phyloP scores from a whole-genome alignment of 768 basidiomycete species.

The Lentinula aciculospora region DNA sequence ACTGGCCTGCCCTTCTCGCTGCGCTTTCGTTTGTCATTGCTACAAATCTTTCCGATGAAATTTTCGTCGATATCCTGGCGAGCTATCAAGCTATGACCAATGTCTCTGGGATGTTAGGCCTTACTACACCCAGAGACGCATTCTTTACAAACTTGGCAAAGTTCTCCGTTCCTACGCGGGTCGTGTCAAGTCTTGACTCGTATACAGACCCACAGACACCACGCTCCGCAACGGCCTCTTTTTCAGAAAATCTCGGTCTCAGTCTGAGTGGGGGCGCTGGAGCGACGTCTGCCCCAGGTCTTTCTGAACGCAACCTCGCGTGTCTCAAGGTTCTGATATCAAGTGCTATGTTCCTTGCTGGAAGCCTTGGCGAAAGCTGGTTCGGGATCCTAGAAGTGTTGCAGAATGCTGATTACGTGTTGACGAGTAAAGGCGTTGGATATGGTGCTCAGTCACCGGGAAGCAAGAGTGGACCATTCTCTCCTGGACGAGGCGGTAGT shows the following conservation, averaged over 20 bases:
- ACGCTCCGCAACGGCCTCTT: constrained; percentile 41
- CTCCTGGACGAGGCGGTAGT: constrained; percentile 22
- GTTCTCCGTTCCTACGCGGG: constrained; percentile 84
- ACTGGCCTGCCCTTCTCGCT: constrained; percentile 92
- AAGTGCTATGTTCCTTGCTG: constrained; percentile 79
- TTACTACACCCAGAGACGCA: constrained; percentile 86
- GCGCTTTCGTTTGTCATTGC: constrained; percentile 85
- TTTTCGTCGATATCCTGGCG: constrained; percentile 82
- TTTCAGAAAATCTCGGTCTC: constrained; percentile 69
- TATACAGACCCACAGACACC: constrained; percentile 51
- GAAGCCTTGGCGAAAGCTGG: constrained; percentile 85
- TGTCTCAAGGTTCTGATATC: constrained; percentile 82
- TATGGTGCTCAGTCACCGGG: constrained; percentile 13
- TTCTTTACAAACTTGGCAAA: constrained; percentile 89
- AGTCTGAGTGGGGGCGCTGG: constrained; percentile 20
- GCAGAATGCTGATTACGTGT: constrained; percentile 92
- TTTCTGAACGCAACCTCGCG: constrained; percentile 87
- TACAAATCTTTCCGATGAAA: constrained; percentile 87
- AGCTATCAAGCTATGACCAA: constrained; percentile 83
- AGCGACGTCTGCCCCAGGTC: constrained; percentile 54
- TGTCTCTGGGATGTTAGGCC: constrained; percentile 83
- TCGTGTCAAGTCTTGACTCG: constrained; percentile 71
- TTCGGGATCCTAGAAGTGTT: constrained; percentile 85
- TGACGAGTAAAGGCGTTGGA: constrained; percentile 53
- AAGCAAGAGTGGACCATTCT: constrained; percentile 25